Conservation (phyloP, 441 rosid genomes). For the Hura crepitans region DNA sequence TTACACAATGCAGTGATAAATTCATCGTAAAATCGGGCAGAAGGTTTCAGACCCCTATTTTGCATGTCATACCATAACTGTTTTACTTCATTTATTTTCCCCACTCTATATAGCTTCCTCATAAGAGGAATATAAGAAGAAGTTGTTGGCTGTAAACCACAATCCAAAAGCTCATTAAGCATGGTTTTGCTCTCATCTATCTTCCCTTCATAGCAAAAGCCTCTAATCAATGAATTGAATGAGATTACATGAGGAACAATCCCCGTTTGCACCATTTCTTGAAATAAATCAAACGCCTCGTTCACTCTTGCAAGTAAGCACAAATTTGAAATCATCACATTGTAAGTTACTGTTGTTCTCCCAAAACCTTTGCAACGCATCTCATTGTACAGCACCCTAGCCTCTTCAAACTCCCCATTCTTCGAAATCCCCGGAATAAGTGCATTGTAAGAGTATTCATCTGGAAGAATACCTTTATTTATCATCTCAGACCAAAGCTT, state of each 20-base stretch:
- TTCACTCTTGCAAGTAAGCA: slow-evolving; percentile 33
- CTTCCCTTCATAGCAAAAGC: slow-evolving; percentile 46
- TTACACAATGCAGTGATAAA: slow-evolving; percentile 28
- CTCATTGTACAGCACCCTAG: slow-evolving; percentile 33
- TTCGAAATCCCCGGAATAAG: slow-evolving; percentile 37
- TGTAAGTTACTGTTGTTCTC: slow-evolving; percentile 43
- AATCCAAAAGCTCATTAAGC: slow-evolving; percentile 37
- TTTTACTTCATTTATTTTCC: slow-evolving; percentile 34
- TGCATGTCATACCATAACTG: slow-evolving; percentile 32
- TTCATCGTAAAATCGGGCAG: slow-evolving; percentile 16
- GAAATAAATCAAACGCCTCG: slow-evolving; percentile 45
- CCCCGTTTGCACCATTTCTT: slow-evolving; percentile 53
- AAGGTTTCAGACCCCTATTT: slow-evolving; percentile 32
- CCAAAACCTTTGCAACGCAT: slow-evolving; percentile 40
- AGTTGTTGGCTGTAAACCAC: slow-evolving; percentile 38
- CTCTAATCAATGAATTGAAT: slow-evolving; percentile 40
- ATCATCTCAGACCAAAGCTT: slow-evolving; percentile 53
- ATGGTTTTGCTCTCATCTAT: slow-evolving; percentile 33
- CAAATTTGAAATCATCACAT: slow-evolving; percentile 48
- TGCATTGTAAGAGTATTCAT: slow-evolving; percentile 35
- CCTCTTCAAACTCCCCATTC: slow-evolving; percentile 33
- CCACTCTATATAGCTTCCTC: slow-evolving; percentile 30
- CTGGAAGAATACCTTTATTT: slow-evolving; percentile 36
- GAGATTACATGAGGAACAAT: slow-evolving; percentile 40
- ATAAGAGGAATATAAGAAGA: slow-evolving; percentile 34